These are phyloP conservation scores for Pulveroboletus frians DNA, from an alignment of 768 basidiomycete species.

Conservation along the genomic window DNA sequence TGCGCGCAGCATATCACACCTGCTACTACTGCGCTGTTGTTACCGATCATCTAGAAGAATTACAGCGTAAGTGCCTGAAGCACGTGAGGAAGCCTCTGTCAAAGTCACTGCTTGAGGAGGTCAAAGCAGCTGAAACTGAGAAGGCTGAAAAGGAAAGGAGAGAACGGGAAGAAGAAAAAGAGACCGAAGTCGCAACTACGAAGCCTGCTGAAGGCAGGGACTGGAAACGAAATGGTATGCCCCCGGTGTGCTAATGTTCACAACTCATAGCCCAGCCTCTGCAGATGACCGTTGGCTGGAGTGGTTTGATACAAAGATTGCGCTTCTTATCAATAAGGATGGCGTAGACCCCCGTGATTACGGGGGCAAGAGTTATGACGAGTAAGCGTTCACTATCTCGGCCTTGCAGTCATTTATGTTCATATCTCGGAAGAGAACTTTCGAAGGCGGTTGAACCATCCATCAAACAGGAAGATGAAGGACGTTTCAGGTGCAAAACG, in stretches of 20 bases:
- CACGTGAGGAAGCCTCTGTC: conserved; percentile 79
- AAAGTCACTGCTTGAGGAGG: conserved; percentile 56
- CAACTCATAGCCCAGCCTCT: conserved; percentile 8
- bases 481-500: conserved; percentile 93
- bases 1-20: conserved; percentile 87
- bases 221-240: conserved; percentile 65
- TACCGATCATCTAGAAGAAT: conserved; percentile 90
- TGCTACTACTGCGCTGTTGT: conserved; percentile 98
- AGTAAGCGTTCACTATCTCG: conserved; percentile 49
- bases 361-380: conserved; percentile 84
- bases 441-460: conserved; percentile 70
- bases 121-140: conserved; percentile 49
- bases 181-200: conserved; percentile 26
- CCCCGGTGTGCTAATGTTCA: background rate
- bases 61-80: conserved; percentile 90
- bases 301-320: conserved; percentile 82
- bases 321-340: conserved; percentile 70
- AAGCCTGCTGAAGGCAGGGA: conserved; percentile 43
- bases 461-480: conserved; percentile 95
- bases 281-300: conserved; percentile 87
- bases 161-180: conserved; percentile 42
- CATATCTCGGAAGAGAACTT: conserved; percentile 56
- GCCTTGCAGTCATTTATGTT: conserved; percentile 11
- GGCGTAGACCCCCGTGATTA: conserved; percentile 83
- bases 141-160: conserved; percentile 44